Evolutionary conservation across 805 yeast species (phyloP), one percentile per base, ranked within the genome.

Genomic region (Barnettozyma californica): DNA sequence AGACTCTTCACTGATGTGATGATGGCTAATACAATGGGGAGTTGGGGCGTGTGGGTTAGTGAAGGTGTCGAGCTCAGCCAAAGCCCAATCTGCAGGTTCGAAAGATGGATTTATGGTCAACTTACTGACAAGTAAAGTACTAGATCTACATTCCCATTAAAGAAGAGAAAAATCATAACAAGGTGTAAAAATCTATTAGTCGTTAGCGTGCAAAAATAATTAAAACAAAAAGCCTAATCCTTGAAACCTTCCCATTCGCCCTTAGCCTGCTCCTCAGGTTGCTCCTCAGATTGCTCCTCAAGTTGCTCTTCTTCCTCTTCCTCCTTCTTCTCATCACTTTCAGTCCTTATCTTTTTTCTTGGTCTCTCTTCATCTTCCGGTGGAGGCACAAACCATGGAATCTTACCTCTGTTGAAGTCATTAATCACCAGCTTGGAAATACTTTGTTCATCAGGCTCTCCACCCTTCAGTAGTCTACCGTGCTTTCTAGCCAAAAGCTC

Each of bases 311-410:
- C 51, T 14, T 42, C 54, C 21, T 47, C 48, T 10, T 41, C 36
- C n/a, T 47, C 51, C 10, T 50, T 49, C 19, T 40, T 51, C 5
- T 36, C 52, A n/a, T 54, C 53, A 20, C 50, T 62, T 33, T 63
- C 68, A 41, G 55, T 50, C 44, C 60, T 61, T 38, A 48, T 53
- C 52, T 60, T 64, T 52, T 60, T 58, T 47, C 63, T 62, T 38
- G 65, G 62, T 56, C 64, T 61, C 43, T 61, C 84, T 49, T 70
- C 83, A 40, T 82, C 87, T 56, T 83, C 78, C 38, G 98, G 97
- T 26, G 99, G 99, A 25, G 94, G 82, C 29, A 88, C 88, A 65
- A 92, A 92, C 99, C 99, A 92, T 21, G 99, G 99, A 47, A 92
- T 92, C 62, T 89, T 88, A 53, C 99, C 99, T 68, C 99, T 80